These are phyloP conservation scores for Citrus maxima DNA, from an alignment of 345 rosid species.

Conservation along the genomic window DNA sequence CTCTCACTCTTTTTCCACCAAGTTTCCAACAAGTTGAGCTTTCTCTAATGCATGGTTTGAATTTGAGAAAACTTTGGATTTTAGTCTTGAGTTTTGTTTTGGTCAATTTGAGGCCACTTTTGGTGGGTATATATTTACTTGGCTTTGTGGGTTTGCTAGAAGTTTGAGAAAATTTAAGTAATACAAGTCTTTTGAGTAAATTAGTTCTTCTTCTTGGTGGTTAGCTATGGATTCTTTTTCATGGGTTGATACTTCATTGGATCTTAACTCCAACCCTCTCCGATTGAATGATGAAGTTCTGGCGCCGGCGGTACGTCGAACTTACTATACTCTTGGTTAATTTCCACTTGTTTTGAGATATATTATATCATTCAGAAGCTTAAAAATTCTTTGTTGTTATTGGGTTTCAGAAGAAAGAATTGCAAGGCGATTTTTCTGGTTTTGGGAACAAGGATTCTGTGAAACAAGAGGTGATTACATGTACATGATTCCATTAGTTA, in stretches of 20 bases:
- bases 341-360: neutral
- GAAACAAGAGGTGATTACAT: slow-evolving; percentile 41
- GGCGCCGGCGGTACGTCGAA: slow-evolving; percentile 27
- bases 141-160: neutral
- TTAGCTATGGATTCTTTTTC: slow-evolving; percentile 48
- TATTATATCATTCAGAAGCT: neutral
- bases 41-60: neutral
- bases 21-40: slow-evolving; percentile 26
- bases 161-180: too few species aligned
- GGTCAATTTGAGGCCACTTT: slow-evolving; percentile 15
- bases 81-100: neutral
- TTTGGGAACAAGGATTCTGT: slow-evolving; percentile 27
- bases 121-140: neutral
- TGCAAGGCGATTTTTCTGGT: slow-evolving; percentile 25
- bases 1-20: slow-evolving; percentile 29
- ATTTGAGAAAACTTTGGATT: neutral
- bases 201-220: neutral
- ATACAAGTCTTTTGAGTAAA: neutral
- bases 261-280: slow-evolving; percentile 46
- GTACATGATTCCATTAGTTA: neutral
- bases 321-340: too few species aligned
- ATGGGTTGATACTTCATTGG: slow-evolving; percentile 49
- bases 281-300: slow-evolving; percentile 30
- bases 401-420: slow-evolving; percentile 30
- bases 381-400: neutral